Conservation (phyloP, 2,329 filamentous ascomycete genomes). For the Fusarium begoniae region DNA sequence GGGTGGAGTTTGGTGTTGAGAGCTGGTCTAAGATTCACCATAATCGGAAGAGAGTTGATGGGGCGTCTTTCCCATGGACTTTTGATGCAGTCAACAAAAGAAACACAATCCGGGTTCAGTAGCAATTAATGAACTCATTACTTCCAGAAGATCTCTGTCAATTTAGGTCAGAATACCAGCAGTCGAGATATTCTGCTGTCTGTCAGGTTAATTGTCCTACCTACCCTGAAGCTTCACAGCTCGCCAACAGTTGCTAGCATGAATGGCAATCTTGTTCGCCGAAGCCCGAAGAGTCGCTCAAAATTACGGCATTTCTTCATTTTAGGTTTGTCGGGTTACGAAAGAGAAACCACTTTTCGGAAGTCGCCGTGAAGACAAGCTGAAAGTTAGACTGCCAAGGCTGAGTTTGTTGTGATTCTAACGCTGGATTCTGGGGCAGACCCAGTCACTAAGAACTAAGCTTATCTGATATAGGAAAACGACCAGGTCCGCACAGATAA, state of each 20-base stretch:
- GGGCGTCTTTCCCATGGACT: fast-evolving
- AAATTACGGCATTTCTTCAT: background rate
- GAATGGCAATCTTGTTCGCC: background rate
- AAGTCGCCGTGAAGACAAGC: background rate
- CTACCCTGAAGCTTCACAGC: background rate
- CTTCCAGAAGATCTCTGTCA: background rate
- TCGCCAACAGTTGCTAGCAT: background rate
- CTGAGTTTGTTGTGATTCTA: background rate
- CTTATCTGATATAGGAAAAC: background rate
- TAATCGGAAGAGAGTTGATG: fast-evolving
- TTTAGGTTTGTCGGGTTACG: background rate
- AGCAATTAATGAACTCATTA: fast-evolving
- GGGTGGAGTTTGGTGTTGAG: background rate
- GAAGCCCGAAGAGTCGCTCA: background rate
- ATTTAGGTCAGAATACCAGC: too few relatives aligned
- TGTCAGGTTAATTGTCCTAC: fast-evolving
- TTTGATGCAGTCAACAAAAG: fast-evolving
- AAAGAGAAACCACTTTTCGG: background rate
- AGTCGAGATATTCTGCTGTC: too few relatives aligned
- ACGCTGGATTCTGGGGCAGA: background rate
- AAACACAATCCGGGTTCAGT: fast-evolving
- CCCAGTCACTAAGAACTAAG: background rate
- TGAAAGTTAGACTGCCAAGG: background rate
- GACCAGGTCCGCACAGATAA: background rate
- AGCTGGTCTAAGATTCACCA: fast-evolving